phyloP scores from a whole-genome alignment of 768 basidiomycete species.

The Mycena metata region DNA sequence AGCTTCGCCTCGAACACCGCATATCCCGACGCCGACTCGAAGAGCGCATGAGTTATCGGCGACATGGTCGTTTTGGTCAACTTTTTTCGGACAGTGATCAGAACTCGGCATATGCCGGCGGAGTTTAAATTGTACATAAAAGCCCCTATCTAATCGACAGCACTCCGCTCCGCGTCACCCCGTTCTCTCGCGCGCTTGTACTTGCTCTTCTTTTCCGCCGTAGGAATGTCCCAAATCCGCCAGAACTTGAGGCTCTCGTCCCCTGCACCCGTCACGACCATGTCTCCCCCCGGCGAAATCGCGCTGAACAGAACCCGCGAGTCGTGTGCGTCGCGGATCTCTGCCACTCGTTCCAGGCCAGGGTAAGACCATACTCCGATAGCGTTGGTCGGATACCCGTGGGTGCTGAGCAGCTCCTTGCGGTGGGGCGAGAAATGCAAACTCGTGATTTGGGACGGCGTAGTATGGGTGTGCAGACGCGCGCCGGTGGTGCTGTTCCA shows the following conservation, averaged over 20 bases:
- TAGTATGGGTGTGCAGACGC: slow-evolving; percentile 87
- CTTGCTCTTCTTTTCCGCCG: slow-evolving; percentile 65
- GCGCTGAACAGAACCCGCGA: slow-evolving; percentile 89
- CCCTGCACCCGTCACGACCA: slow-evolving; percentile 91
- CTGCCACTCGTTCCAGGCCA: slow-evolving; percentile 81
- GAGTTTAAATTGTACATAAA: background rate
- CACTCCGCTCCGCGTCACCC: slow-evolving; percentile 62
- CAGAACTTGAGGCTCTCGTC: slow-evolving; percentile 99
- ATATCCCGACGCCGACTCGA: slow-evolving; percentile 95
- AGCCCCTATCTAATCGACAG: slow-evolving; percentile 57
- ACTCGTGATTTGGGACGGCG: slow-evolving; percentile 93
- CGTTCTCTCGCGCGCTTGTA: slow-evolving; percentile 54
- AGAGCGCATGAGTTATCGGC: slow-evolving; percentile 82
- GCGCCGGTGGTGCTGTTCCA: slow-evolving; percentile 96
- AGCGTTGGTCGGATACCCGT: slow-evolving; percentile 93
- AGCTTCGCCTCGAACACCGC: slow-evolving; percentile 91
- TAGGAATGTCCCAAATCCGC: slow-evolving; percentile 82
- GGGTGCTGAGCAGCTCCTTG: slow-evolving; percentile 93
- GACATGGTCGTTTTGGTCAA: slow-evolving; percentile 15
- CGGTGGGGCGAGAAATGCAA: slow-evolving; percentile 88
- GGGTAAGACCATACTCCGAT: slow-evolving; percentile 91
- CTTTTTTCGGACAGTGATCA: slow-evolving; percentile 10
- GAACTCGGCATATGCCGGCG: background rate
- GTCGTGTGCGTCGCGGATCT: slow-evolving; percentile 94
- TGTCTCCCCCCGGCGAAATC: slow-evolving; percentile 89